Percentiles rank a stretch among this genome's conserved stretches.
Evolutionary conservation across 306 rosid genomes (phyloP).

Genomic region (Lupinus albus): DNA sequence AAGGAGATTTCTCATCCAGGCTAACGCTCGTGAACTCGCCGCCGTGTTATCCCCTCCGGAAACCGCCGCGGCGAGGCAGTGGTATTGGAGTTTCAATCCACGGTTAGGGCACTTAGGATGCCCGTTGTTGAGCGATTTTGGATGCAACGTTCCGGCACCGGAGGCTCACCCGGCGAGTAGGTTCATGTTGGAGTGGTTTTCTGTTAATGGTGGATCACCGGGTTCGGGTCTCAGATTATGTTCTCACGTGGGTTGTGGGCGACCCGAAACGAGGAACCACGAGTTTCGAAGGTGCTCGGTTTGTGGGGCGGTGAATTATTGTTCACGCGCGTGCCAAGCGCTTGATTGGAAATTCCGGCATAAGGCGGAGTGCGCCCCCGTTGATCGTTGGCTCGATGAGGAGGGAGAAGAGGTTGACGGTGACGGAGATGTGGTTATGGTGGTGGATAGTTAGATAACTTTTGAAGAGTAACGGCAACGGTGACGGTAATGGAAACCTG

Average conservation of each 20-base stretch:
- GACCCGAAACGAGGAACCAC: conserved; percentile 84
- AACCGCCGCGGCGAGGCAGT: conserved; percentile 42
- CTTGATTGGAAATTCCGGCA: conserved; percentile 97
- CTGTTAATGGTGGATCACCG: conserved; percentile 36
- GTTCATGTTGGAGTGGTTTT: conserved; percentile 81
- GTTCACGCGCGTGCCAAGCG: conserved; percentile 97
- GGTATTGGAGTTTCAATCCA: conserved; percentile 56
- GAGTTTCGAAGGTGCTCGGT: conserved; percentile 96
- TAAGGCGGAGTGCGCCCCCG: conserved; percentile 76
- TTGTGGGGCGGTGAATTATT: conserved; percentile 87
- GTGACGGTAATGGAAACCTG: conserved; percentile 25
- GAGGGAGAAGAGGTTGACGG: conserved; percentile 61
- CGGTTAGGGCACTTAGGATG: conserved; percentile 60
- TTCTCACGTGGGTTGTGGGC: conserved; percentile 84
- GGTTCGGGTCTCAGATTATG: conserved; percentile 72
- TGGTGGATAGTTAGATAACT: conserved; percentile 56
- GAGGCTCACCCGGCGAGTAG: conserved; percentile 71
- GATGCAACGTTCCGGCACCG: conserved; percentile 90
- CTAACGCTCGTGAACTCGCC: conserved; percentile 89
- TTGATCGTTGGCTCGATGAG: conserved; percentile 72
- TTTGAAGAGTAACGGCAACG: neutral
- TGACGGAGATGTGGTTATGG: conserved; percentile 38
- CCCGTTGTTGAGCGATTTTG: conserved; percentile 86
- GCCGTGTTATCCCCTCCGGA: conserved; percentile 51
- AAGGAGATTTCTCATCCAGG: conserved; percentile 80